Evolutionary conservation across 805 yeast genomes (phyloP).

Genomic region (Limtongozyma cylindracea): DNA sequence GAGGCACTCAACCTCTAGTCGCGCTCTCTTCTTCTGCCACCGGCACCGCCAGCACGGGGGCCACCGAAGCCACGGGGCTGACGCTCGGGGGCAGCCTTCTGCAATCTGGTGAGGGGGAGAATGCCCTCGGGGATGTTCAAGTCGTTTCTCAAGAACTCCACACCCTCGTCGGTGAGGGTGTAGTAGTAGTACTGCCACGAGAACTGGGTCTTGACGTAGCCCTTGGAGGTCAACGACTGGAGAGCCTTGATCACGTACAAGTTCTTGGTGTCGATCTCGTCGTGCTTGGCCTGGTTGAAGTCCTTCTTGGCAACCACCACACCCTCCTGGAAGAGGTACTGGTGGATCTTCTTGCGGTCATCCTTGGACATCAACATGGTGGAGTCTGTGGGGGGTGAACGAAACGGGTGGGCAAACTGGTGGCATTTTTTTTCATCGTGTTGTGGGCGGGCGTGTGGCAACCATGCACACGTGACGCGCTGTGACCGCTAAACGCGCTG

Average conservation of each 20-base stretch:
- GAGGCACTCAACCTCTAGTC: conserved; percentile 7
- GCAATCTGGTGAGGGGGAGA: conserved; percentile 95
- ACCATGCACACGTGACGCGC: too few relatives aligned
- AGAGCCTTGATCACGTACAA: conserved; percentile 94
- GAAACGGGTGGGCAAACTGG: too few relatives aligned
- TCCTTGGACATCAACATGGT: conserved; percentile 97
- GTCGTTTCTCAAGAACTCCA: conserved; percentile 93
- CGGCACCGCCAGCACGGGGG: conserved; percentile 15
- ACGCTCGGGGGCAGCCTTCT: conserved; percentile 74
- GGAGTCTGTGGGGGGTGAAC: too few relatives aligned
- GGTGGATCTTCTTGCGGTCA: conserved; percentile 99
- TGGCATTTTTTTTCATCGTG: too few relatives aligned
- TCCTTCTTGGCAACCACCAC: conserved; percentile 99
- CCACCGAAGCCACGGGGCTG: conserved; percentile 14
- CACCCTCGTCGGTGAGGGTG: conserved; percentile 99
- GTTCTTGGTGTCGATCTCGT: conserved; percentile 95
- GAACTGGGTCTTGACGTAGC: conserved; percentile 98
- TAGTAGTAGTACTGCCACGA: conserved; percentile 99
- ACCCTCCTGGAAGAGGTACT: conserved; percentile 98
- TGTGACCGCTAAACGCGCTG: too few relatives aligned
- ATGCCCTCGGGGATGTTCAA: conserved; percentile 96
- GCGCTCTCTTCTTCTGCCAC: conserved; percentile 40
- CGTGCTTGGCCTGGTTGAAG: conserved; percentile 93
- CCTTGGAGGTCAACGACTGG: conserved; percentile 96
- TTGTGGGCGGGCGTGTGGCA: too few relatives aligned